These are phyloP conservation scores for Talaromyces liani DNA, from an alignment of 495 filamentous ascomycete genomes.

Conservation along the genomic window DNA sequence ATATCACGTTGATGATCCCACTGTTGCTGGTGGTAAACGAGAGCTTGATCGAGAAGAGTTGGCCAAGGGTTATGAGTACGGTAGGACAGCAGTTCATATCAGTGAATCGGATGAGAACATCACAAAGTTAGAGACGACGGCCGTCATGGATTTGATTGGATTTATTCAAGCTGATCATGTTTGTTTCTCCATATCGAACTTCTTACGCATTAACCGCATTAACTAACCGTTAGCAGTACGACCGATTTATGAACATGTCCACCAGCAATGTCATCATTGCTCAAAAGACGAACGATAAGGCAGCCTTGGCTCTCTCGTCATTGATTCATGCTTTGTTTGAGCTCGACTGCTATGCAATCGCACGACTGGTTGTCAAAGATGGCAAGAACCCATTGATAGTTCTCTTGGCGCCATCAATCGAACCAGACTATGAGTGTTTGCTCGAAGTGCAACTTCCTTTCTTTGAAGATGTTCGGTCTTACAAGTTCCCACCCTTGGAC, in stretches of 20 bases:
- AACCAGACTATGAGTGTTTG: conserved; percentile 77
- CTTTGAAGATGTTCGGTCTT: conserved; percentile 80
- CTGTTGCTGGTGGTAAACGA: conserved; percentile 67
- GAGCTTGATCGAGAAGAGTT: conserved; percentile 80
- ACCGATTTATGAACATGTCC: conserved; percentile 79
- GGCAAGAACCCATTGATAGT: conserved; percentile 67
- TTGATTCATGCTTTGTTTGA: conserved; percentile 85
- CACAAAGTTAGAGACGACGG: conserved; percentile 68
- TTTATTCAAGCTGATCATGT: conserved; percentile 75
- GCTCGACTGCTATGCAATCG: conserved; percentile 78
- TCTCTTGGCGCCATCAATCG: conserved; percentile 76
- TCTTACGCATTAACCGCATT: no score
- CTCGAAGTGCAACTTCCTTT: conserved; percentile 93
- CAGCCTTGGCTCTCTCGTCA: conserved; percentile 76
- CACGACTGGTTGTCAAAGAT: conserved; percentile 77
- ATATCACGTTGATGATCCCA: conserved; percentile 72
- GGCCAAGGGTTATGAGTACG: conserved; percentile 91
- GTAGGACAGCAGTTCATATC: conserved; percentile 84
- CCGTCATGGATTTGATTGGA: conserved; percentile 72
- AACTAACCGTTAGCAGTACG: conserved; percentile 50
- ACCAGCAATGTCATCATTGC: conserved; percentile 67
- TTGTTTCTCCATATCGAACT: no score
- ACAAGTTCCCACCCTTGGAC: conserved; percentile 86
- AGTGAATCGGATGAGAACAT: conserved; percentile 74
- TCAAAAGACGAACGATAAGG: conserved; percentile 63